Base-by-base conservation (phyloP, 768 basidiomycete species). In the Mycena floridula region DNA sequence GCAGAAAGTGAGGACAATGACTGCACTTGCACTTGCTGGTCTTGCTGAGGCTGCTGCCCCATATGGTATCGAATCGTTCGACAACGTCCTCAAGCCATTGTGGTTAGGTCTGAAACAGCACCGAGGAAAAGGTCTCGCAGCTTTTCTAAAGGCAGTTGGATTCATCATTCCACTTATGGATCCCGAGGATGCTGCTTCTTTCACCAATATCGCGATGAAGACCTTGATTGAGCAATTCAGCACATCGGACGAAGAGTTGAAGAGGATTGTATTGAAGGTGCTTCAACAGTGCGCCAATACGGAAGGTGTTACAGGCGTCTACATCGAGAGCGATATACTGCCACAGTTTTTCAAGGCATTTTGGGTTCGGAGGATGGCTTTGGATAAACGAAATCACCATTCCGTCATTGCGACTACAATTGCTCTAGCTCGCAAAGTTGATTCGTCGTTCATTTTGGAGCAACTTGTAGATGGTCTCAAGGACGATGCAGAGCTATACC, bases 91-190 rank as follows among this genome's bases (percentile, higher is more conserved):
- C 56, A 93, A 93, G 66, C 91, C 93, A 9, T 69, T 95, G 8
- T 95, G 91, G 92, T 72, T 89, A 39, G 92, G 92, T 65, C 93
- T 94, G 55, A 84, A 90, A 66, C 79, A 90, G 42, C 93, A 96
- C 62, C 89, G 93, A 61, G 93, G 93, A 47, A 95, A 95, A 62
- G 89, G 89, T 49, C 75, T 96, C 25, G 93, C 93, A 27, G 93
- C 93, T 8, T 96, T 95, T 74, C 68, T 96, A 50, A 96, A 96
- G 62, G 96, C 95, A 22, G 98, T 98, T 52, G 96, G 96, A 26
- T 98, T 97, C 68, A 99, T 99, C 61, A 97, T 99, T 43, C 96
- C 96, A 2, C 85, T 99, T 48, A 98, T 99, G 96, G 96, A 99
- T 59, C 93, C 96, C 39, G 95, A 99, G 71, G 97, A 97, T 56